Base-by-base conservation (phyloP, 2,329 filamentous ascomycete species). In the Coniochaeta prunicola region DNA sequence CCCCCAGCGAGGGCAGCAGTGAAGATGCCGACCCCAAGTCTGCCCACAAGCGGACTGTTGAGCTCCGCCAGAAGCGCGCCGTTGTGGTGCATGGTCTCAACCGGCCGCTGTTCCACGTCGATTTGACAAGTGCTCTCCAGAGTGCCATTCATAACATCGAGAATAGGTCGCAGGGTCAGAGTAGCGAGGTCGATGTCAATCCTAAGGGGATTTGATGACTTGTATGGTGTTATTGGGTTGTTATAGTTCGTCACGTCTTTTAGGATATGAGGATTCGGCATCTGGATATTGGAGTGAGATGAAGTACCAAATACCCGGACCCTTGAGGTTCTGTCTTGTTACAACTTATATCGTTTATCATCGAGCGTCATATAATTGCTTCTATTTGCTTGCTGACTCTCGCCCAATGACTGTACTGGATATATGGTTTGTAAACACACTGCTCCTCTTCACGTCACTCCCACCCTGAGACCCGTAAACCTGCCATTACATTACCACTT, bases 91-190 rank as follows among this genome's bases (percentile, higher is more conserved):
- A 92, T 64, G 90, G 93, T n/a, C 76, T 96, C 62, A 94, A 96
- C 72, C 78, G 90, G 65, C 93, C 94, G 4, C 82, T 97, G 65
- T 97, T 99, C 82, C 94, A 99, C 70, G 84, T 96, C 57, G 94
- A 97, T 71, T 75, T 97, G 57, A 94, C 91, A 4, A 92, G 87
- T 67, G 94, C 94, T 7, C 74, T 97, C 65, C 90, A 97, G 73
- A 91, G 88, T 66, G 93, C 92, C 2, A 84, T 97, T 66, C 85
- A 87, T 31, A 96, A 96, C 65, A 82, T 90, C 0, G 84, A 91
- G 72, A 80, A 78, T 0, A 74, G 80, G 57, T 68, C 73, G 8
- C 76, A 77, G 54, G 66, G n/a, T n/a, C 13, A 19, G 36, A 7
- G 54, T 30, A 34, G 19, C 9, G 54, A 3, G 3, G 54, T 42